Evolutionary conservation across 441 rosid species (phyloP), one percentile per base, ranked within the genome.

Genomic region (Jatropha podagrica): DNA sequence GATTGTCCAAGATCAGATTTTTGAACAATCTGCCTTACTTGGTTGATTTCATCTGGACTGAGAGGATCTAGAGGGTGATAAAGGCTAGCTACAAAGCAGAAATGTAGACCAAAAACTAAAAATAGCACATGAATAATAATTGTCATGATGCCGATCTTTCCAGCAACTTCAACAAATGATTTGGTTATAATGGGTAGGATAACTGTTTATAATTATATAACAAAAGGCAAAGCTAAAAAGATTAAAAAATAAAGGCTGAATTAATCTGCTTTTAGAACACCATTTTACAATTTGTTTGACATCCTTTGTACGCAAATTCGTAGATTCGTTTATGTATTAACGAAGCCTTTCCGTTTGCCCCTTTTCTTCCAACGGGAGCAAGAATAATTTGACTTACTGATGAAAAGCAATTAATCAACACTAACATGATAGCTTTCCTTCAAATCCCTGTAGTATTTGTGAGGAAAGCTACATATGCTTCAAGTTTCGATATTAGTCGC

Each of bases 21-120:
- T 20, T 77, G 81, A 68, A 92, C 74, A 59, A 87, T 83, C 72
- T 65, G 73, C 71, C 82, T 80, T 69, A 83, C 65, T 79, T 77
- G 87, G 82, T 86, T 83, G 80, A 91, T 83, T 82, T 91, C 98
- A 3, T 83, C 61, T 3, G 88, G 79, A 44, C 67, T 81, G 2
- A 91, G 86, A 60, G 97, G 90, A 74, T 91, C 93, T 46, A 91
- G 83, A 13, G 98, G 97, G 79, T 91, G 91, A 79, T 74, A 73
- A 71, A 79, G 69, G 82, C 83, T 38, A 51, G 68, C 49, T n/a
- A 37, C 60, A 52, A 64, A 71, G 54, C 59, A 79, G 76, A 72
- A 78, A 54, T 81, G 84, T 15, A 86, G 71, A 65, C 77, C 58
- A 81, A 86, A 67, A 63, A 76, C 61, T 73, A 88, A 69, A 67